phyloP scores from a whole-genome alignment of 352 stramenopile species.

The Plasmopara muralis region DNA sequence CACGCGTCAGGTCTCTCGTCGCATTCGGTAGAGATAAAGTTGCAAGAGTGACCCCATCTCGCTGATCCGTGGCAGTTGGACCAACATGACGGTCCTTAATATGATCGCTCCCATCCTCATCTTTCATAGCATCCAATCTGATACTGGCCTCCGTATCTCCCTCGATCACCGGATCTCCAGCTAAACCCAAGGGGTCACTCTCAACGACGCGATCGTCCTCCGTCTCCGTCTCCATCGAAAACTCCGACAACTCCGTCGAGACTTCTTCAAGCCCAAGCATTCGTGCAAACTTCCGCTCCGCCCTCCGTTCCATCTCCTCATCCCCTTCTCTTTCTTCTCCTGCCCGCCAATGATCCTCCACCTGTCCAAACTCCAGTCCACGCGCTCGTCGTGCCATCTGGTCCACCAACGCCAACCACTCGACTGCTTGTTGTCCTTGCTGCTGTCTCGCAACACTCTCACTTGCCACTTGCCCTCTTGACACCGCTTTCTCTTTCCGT shows the following conservation, averaged over 20 bases:
- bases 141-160: neutral
- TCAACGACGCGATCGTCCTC: slow-evolving; percentile 11
- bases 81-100: neutral
- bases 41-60: too few species aligned
- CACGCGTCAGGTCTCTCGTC: too few species aligned
- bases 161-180: neutral
- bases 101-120: neutral
- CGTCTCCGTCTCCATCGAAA: slow-evolving; percentile 32
- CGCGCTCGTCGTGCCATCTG: slow-evolving; percentile 26
- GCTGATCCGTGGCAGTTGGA: too few species aligned
- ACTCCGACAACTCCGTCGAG: slow-evolving; percentile 28
- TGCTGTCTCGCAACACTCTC: slow-evolving; percentile 25
- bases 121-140: neutral
- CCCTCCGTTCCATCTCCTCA: slow-evolving; percentile 17
- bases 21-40: too few species aligned
- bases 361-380: slow-evolving; percentile 9
- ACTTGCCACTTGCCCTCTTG: slow-evolving; percentile 34
- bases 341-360: neutral
- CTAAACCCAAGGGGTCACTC: neutral
- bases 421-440: slow-evolving; percentile 36
- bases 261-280: slow-evolving; percentile 40
- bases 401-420: slow-evolving; percentile 52
- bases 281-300: slow-evolving; percentile 28
- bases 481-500: slow-evolving; percentile 25
- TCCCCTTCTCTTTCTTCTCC: neutral